Percentiles rank a stretch among this genome's conserved stretches.
Evolutionary conservation across 179 eudicot species (phyloP).

Genomic region (Nepenthes alata): DNA sequence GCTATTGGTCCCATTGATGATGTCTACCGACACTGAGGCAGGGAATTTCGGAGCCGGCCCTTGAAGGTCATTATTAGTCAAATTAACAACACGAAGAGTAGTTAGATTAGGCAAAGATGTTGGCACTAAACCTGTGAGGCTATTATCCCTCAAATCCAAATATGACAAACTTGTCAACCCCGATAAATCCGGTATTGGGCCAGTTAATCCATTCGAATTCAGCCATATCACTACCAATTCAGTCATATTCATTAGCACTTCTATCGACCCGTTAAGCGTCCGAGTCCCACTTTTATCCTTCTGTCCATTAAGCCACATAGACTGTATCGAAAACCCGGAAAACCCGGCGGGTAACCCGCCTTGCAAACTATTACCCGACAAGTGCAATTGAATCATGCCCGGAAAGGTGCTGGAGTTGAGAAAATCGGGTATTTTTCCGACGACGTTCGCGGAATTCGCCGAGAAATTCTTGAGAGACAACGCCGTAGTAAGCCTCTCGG

Average conservation of each 20-base stretch:
- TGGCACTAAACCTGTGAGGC: conserved; percentile 36
- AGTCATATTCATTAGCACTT: conserved; percentile 31
- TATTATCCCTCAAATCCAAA: conserved; percentile 32
- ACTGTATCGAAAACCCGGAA: conserved; percentile 19
- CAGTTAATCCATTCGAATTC: conserved; percentile 25
- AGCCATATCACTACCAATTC: conserved; percentile 24
- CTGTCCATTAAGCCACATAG: conserved; percentile 36
- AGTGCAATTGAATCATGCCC: conserved; percentile 16
- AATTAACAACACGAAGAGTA: conserved; percentile 17
- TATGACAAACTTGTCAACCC: conserved; percentile 9
- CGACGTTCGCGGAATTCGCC: conserved; percentile 21
- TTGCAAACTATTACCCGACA: conserved; percentile 20
- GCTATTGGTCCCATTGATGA: conserved; percentile 11
- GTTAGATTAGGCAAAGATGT: conserved; percentile 14
- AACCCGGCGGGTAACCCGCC: conserved; percentile 26
- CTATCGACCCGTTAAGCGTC: conserved; percentile 23
- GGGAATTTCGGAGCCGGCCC: conserved; percentile 27
- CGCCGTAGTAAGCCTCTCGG: conserved; percentile 19
- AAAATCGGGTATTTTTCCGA: conserved; percentile 26
- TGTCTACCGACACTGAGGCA: conserved; percentile 14
- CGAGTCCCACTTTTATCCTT: conserved; percentile 1
- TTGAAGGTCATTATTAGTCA: conserved; percentile 32
- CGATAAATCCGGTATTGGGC: conserved; percentile 36
- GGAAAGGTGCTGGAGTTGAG: conserved; percentile 21
- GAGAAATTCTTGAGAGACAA: conserved; percentile 25